phyloP scores from a whole-genome alignment of 768 basidiomycete genomes.

The Lentinula lateritia region DNA sequence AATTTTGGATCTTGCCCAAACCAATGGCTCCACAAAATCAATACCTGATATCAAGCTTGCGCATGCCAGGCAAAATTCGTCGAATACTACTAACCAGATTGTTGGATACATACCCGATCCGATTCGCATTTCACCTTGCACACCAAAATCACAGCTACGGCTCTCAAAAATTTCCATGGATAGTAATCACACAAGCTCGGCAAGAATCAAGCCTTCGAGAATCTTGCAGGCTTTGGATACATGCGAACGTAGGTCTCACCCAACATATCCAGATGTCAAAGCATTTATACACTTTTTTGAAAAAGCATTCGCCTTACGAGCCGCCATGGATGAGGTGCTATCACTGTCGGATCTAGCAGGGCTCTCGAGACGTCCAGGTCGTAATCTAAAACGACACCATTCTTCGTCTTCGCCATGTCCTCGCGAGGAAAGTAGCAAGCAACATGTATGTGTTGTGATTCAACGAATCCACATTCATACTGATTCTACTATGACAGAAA shows the following conservation, averaged over 20 bases:
- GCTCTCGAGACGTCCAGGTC: conserved; percentile 15
- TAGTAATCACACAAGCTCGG: neutral
- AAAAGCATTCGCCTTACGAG: conserved; percentile 29
- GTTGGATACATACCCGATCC: conserved; percentile 20
- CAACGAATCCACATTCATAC: neutral
- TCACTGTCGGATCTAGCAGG: conserved; percentile 40
- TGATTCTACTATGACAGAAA: neutral
- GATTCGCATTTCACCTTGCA: conserved; percentile 16
- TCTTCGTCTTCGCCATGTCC: conserved; percentile 4
- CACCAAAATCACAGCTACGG: conserved; percentile 6
- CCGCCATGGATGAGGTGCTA: conserved; percentile 35
- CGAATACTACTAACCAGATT: conserved; percentile 6
- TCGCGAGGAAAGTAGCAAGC: neutral
- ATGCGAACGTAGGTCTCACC: conserved; percentile 32
- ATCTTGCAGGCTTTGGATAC: conserved; percentile 37
- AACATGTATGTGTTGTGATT: neutral
- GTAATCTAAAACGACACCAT: neutral
- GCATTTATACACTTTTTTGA: neutral
- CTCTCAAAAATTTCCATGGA: conserved; percentile 1
- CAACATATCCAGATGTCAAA: neutral
- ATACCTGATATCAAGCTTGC: conserved; percentile 16
- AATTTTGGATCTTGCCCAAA: no score
- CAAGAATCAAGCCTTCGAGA: conserved; percentile 23
- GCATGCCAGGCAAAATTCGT: conserved; percentile 12
- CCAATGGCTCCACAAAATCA: neutral